Evolutionary conservation across 805 yeast genomes (phyloP), one percentile per base, ranked within the genome.

Genomic region (Ogataea pini): DNA sequence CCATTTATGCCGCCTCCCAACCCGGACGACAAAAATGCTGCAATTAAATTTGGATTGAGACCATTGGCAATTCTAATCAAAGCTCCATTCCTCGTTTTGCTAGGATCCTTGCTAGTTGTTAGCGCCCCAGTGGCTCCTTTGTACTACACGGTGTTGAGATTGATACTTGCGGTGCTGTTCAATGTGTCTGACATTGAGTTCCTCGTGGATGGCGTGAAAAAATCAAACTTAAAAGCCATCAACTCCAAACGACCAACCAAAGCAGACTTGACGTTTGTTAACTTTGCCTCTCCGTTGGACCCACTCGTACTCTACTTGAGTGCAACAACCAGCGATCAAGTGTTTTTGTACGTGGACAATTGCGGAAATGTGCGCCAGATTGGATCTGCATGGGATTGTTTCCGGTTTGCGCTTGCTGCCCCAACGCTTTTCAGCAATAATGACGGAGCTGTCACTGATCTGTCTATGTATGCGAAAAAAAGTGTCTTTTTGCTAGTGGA

Each of bases 1-100:
- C 97, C 97, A 2, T 89, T 89, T 56, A 72, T 86, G 69, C 96
- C 96, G 1, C 55, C 63, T 0, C 56, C 69, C n/a, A 50, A 63
- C 36, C 62, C 74, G 7, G 44, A 46, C 9, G 29, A 44, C 22
- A 48, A 43, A 6, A 46, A 32, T 13, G 25, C 32, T 7, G 3
- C 52, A 2, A 22, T 43, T 14, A 51, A 25, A 14, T 54, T 44
- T 41, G 24, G 50, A 1, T 13, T 49, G 6, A 53, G 54, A n/a
- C 70, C 53, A 24, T 40, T 58, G 1, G 42, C 55, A 7, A 58
- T 64, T 7, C 22, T 60, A 4, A 24, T 67, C 19, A 65, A 61
- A 38, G n/a, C 60, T 7, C 69, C 71, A 19, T 40, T 70, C 2
- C 49, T 68, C 13, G 12, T 68, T 1, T 31, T 69, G 1, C 49